Percentiles rank a stretch among this genome's conserved stretches.
Evolutionary conservation across 192 early-diverging fungal species (phyloP).

Genomic region (Mortierella antarctica): DNA sequence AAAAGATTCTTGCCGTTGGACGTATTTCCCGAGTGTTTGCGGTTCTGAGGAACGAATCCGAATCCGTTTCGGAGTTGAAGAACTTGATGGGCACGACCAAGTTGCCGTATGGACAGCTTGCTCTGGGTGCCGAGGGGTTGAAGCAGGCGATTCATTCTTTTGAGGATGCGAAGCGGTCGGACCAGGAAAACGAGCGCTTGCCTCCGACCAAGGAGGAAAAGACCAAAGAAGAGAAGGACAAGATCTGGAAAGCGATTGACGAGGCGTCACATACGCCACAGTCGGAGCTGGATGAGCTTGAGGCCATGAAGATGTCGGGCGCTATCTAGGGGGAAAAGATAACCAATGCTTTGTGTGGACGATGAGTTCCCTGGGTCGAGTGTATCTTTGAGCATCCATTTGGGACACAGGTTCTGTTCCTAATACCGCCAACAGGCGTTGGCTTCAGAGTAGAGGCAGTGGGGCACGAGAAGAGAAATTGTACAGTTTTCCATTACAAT

Average conservation of each 20-base stretch:
- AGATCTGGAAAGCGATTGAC: slow-evolving; percentile 44
- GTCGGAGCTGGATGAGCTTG: slow-evolving; percentile 44
- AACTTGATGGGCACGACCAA: slow-evolving; percentile 84
- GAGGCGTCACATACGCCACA: slow-evolving; percentile 42
- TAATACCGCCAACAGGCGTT: no score
- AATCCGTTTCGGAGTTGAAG: slow-evolving; percentile 94
- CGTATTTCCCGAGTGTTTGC: slow-evolving; percentile 91
- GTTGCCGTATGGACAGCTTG: slow-evolving; percentile 88
- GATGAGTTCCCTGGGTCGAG: no score
- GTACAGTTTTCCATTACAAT: no score
- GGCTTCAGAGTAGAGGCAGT: background rate
- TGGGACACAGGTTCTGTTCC: no score
- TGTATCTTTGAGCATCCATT: no score
- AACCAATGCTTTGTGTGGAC: background rate
- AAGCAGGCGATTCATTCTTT: slow-evolving; percentile 92
- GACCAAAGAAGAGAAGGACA: slow-evolving; percentile 49
- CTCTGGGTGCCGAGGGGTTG: slow-evolving; percentile 92
- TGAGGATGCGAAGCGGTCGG: slow-evolving; percentile 91
- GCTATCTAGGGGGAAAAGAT: slow-evolving; percentile 1
- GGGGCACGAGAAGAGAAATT: background rate
- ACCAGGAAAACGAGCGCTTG: slow-evolving; percentile 92
- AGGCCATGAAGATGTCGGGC: slow-evolving; percentile 47
- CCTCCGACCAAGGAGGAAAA: slow-evolving; percentile 78
- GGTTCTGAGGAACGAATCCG: slow-evolving; percentile 90
- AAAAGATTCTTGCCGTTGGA: slow-evolving; percentile 93